phyloP scores from a whole-genome alignment of 306 rosid species.

The Alnus rubra region DNA sequence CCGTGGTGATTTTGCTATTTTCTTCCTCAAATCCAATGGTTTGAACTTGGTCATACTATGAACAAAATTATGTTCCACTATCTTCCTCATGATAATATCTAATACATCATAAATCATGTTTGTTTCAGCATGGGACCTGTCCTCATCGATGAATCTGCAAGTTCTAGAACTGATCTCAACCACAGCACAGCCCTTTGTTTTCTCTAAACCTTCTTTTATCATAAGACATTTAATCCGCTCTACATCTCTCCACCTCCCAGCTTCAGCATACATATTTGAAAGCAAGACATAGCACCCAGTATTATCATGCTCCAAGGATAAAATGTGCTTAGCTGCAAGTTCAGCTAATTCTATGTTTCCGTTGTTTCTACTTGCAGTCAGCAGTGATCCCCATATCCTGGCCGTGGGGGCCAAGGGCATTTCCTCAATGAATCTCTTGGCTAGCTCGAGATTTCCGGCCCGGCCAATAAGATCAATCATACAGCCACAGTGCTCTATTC shows the following conservation, averaged over 20 bases:
- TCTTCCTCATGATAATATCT: constrained; percentile 34
- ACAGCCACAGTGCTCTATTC: constrained; percentile 64
- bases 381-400: constrained; percentile 62
- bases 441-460: constrained; percentile 41
- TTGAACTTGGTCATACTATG: constrained; percentile 39
- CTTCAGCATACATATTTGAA: constrained; percentile 61
- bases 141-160: constrained; percentile 40
- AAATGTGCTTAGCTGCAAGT: constrained; percentile 43
- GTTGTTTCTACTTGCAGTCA: constrained; percentile 52
- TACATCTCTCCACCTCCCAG: constrained; percentile 51
- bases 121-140: constrained; percentile 43
- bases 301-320: constrained; percentile 43
- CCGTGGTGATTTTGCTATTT: constrained; percentile 32
- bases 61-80: constrained; percentile 26
- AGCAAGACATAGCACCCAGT: constrained; percentile 54
- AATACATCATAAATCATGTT: constrained; percentile 41
- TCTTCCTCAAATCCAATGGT: constrained; percentile 37
- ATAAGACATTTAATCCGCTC: constrained; percentile 39
- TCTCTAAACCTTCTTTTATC: constrained; percentile 40
- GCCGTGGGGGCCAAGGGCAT: constrained; percentile 53
- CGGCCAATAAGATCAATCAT: constrained; percentile 58
- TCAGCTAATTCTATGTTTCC: constrained; percentile 53
- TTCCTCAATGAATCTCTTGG: constrained; percentile 48
- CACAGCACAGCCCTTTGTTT: constrained; percentile 41
- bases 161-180: constrained; percentile 35